A percentile compares a stretch with the other conserved stretches of the same genome.
phyloP scores from a whole-genome alignment of 2,329 filamentous ascomycete species.

The Rutstroemia sp. region DNA sequence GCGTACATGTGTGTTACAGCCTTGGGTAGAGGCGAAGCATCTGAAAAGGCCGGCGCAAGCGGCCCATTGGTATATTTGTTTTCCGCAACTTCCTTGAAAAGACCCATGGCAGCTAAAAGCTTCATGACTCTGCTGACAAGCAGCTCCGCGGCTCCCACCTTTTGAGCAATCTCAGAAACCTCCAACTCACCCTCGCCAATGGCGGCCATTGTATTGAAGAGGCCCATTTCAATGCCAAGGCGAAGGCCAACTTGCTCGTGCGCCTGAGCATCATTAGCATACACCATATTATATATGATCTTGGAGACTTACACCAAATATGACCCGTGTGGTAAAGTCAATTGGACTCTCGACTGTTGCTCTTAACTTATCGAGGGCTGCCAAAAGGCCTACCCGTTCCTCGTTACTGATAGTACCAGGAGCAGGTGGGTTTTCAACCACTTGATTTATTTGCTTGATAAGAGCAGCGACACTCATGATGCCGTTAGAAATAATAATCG shows the following conservation, averaged over 20 bases:
- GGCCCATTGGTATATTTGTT: not conserved
- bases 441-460: not conserved
- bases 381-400: not conserved
- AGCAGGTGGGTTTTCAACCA: not conserved
- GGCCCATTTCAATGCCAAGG: not conserved
- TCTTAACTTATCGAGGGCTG: not conserved
- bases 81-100: not conserved
- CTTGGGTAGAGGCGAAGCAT: not conserved
- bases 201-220: not conserved
- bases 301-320: not conserved
- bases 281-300: not conserved
- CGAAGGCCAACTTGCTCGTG: not conserved
- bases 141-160: not conserved
- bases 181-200: not conserved
- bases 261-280: not conserved
- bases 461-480: not conserved
- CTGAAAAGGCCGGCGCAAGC: not conserved
- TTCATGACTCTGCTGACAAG: constrained; percentile 2
- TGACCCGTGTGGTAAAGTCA: not conserved
- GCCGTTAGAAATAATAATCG: no score
- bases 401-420: not conserved
- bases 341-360: not conserved
- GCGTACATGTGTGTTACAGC: constrained; percentile 3
- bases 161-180: not conserved
- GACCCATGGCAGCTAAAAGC: not conserved